A percentile compares a stretch with the other conserved stretches of the same genome.
Evolutionary conservation across 768 basidiomycete genomes (phyloP).

Genomic region (Pleurotus djamor): DNA sequence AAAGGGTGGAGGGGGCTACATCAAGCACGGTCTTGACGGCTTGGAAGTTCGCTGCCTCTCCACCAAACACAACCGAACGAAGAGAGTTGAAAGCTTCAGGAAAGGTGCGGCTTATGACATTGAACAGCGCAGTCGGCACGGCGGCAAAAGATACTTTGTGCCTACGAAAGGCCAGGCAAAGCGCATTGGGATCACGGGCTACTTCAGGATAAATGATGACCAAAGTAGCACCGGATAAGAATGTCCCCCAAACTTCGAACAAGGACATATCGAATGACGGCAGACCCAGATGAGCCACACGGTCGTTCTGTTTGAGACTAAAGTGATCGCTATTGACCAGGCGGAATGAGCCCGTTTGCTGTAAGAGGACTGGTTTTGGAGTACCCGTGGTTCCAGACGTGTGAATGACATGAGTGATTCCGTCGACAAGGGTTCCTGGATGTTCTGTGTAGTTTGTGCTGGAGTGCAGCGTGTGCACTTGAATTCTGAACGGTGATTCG

Average conservation of each 20-base stretch:
- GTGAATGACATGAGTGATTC: conserved; percentile 1
- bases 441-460: background rate
- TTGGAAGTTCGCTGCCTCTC: background rate
- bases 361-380: conserved; percentile 2
- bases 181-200: background rate
- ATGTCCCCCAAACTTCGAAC: background rate
- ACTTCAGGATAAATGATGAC: background rate
- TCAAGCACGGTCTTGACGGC: conserved; percentile 1
- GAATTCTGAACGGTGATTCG: background rate
- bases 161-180: background rate
- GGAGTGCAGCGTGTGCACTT: background rate
- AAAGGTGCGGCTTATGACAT: background rate
- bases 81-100: background rate
- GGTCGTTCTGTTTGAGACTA: background rate
- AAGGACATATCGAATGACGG: conserved; percentile 1
- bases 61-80: background rate
- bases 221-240: conserved; percentile 2
- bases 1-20: background rate
- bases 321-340: background rate
- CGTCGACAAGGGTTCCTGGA: background rate
- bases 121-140: conserved; percentile 1
- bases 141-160: background rate
- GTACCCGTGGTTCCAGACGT: conserved; percentile 8
- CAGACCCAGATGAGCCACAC: background rate
- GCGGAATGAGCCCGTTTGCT: background rate